Percentiles rank a stretch among this genome's conserved stretches.
These are phyloP conservation scores for Cladosporium sp. DNA, from an alignment of 2,329 filamentous ascomycete species.

Conservation along the genomic window DNA sequence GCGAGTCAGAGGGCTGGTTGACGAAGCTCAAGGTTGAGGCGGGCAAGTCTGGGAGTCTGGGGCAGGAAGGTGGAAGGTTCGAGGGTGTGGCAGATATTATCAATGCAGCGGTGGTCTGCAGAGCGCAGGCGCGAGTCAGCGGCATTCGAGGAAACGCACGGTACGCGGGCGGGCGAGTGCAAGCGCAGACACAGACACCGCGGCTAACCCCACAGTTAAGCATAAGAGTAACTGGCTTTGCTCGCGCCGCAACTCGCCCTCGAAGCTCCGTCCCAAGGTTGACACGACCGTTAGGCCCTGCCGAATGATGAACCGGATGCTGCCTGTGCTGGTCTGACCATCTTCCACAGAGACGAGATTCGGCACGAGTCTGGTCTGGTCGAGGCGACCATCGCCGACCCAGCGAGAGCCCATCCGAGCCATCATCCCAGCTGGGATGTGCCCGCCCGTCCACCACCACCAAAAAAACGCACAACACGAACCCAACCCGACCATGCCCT, in stretches of 20 bases:
- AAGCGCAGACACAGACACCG: slow-evolving; percentile 3
- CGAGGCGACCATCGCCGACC: too few species aligned
- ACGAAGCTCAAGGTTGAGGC: slow-evolving; percentile 13
- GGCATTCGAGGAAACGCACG: not conserved
- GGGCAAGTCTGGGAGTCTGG: slow-evolving; percentile 7
- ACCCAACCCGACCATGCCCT: too few species aligned
- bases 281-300: not conserved
- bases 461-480: too few species aligned
- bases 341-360: too few species aligned
- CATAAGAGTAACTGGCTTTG: slow-evolving; percentile 29
- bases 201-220: slow-evolving; percentile 25
- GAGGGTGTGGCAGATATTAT: slow-evolving; percentile 8
- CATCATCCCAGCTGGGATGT: too few species aligned
- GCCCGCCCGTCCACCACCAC: too few species aligned
- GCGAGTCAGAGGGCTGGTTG: slow-evolving; percentile 15
- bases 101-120: slow-evolving; percentile 11
- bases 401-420: too few species aligned
- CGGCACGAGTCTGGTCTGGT: too few species aligned
- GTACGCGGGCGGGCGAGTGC: not conserved
- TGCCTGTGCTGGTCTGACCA: not conserved
- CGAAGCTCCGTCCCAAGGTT: not conserved
- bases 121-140: slow-evolving; percentile 7
- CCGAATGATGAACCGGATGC: not conserved
- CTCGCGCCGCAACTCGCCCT: slow-evolving; percentile 17
- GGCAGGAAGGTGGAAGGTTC: slow-evolving; percentile 6